phyloP scores from a whole-genome alignment of 441 rosid species.

The Bocquillonia castaneifolia region DNA sequence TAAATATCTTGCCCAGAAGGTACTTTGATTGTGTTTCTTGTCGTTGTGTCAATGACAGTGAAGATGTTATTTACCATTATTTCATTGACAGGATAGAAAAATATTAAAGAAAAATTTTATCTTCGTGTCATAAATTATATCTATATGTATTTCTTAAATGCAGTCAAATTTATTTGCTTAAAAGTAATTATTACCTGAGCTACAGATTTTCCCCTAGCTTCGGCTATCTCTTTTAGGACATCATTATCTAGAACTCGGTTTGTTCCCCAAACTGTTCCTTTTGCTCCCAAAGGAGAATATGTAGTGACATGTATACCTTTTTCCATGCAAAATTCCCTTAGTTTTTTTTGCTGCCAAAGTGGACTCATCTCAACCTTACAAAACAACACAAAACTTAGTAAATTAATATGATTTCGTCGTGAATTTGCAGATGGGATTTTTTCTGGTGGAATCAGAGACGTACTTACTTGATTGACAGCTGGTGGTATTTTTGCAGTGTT shows the following conservation, averaged over 20 bases:
- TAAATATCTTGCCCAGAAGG: not conserved
- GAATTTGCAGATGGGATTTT: not conserved
- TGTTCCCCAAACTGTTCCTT: conserved; percentile 5
- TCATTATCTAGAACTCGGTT: not conserved
- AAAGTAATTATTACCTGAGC: conserved; percentile 4
- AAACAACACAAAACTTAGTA: not conserved
- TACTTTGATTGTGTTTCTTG: not conserved
- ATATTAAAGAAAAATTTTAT: too few species aligned
- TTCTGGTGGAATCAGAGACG: too few species aligned
- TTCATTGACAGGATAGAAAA: too few species aligned
- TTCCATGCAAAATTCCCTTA: not conserved
- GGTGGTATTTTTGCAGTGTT: conserved; percentile 28
- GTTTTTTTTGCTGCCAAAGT: conserved; percentile 12
- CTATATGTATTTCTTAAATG: too few species aligned
- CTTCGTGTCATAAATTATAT: too few species aligned
- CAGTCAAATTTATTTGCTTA: not conserved
- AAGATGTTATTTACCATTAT: too few species aligned
- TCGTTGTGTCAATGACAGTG: too few species aligned
- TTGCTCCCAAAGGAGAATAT: conserved; percentile 5
- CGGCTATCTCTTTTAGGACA: not conserved
- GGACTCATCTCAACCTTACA: conserved; percentile 9
- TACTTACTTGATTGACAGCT: conserved; percentile 30
- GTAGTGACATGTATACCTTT: conserved; percentile 4
- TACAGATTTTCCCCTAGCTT: not conserved
- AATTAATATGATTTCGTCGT: too few species aligned